Evolutionary conservation across 192 early-diverging fungal genomes (phyloP).

Genomic region (Backusella parvicylindrica): DNA sequence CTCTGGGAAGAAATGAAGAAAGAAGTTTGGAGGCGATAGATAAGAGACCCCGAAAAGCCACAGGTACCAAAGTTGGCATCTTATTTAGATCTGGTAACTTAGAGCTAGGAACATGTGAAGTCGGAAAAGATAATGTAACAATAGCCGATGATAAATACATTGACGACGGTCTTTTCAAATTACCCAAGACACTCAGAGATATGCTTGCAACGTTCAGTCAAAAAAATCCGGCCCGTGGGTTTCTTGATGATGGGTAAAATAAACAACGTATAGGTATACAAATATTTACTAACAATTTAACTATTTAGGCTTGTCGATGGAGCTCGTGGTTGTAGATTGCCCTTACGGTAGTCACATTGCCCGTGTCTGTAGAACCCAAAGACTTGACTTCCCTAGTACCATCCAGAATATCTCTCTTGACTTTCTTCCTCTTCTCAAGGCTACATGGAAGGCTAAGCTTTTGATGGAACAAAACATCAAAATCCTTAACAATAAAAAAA

Average conservation of each 20-base stretch:
- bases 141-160: neutral
- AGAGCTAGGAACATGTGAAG: neutral
- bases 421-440: neutral
- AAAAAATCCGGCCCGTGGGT: neutral
- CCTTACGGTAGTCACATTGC: neutral
- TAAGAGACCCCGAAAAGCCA: neutral
- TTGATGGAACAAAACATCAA: neutral
- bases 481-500: neutral
- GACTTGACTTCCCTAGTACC: neutral
- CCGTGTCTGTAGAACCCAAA: neutral
- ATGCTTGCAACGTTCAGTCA: neutral
- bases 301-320: neutral
- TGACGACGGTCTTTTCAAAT: neutral
- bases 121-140: neutral
- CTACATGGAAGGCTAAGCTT: slow-evolving; percentile 1
- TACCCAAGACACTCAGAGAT: slow-evolving; percentile 6
- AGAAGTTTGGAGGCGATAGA: neutral
- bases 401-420: neutral
- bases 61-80: neutral
- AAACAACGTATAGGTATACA: too few species aligned
- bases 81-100: neutral
- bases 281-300: too few species aligned
- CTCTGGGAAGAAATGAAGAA: too few species aligned
- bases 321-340: neutral
- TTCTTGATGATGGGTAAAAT: neutral